These are phyloP conservation scores for Eucalyptus globulus DNA, from an alignment of 345 rosid genomes.

Conservation along the genomic window DNA sequence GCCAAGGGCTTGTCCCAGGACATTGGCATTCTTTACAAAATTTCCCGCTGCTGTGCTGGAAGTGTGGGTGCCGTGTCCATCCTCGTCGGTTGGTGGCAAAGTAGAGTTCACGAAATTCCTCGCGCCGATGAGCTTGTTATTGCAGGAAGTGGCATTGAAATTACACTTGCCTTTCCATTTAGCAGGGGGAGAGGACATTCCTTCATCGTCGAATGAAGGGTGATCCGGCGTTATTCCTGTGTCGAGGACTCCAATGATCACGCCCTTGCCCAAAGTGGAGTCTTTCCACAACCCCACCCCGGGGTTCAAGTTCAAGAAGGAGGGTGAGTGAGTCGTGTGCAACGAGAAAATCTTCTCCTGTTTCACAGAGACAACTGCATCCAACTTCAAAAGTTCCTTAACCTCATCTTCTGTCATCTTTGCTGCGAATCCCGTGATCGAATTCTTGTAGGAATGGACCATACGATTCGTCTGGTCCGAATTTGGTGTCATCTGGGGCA, in stretches of 20 bases:
- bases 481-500: background rate
- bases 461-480: background rate
- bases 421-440: conserved; percentile 13
- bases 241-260: conserved; percentile 25
- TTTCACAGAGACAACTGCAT: conserved; percentile 4
- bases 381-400: background rate
- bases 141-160: conserved; percentile 8
- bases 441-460: conserved; percentile 6
- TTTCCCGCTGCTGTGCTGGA: conserved; percentile 25
- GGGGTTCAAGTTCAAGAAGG: conserved; percentile 12
- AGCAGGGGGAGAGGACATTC: conserved; percentile 6
- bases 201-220: conserved; percentile 9
- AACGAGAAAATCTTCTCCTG: background rate
- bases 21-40: conserved; percentile 8
- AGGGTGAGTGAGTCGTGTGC: conserved; percentile 31
- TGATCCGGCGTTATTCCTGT: conserved; percentile 23
- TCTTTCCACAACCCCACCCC: conserved; percentile 1
- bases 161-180: conserved; percentile 30
- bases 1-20: conserved; percentile 12
- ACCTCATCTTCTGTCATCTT: conserved; percentile 6
- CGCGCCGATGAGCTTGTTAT: conserved; percentile 29
- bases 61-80: conserved; percentile 34
- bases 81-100: conserved; percentile 19
- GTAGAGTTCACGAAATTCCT: background rate
- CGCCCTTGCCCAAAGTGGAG: conserved; percentile 10